Evolutionary conservation across 306 rosid species (phyloP).

Genomic region (Lathyrus oleraceus): DNA sequence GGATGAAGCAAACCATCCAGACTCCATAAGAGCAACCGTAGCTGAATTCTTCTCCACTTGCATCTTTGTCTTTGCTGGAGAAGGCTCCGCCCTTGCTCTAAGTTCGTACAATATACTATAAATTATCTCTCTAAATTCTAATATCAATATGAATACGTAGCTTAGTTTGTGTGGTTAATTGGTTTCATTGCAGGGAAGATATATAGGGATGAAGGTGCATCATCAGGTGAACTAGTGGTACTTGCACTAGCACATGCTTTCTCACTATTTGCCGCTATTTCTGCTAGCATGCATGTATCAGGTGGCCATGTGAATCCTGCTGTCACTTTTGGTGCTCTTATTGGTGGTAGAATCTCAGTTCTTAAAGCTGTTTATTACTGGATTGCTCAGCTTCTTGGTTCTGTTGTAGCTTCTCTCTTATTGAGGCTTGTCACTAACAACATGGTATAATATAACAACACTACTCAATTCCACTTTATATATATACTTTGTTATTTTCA

Average conservation of each 20-base stretch:
- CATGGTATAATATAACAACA: conserved; percentile 43
- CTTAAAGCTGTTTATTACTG: conserved; percentile 66
- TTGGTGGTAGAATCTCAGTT: conserved; percentile 77
- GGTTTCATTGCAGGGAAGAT: conserved; percentile 47
- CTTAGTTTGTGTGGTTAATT: background rate
- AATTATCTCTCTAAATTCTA: no score
- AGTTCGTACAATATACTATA: conserved; percentile 30
- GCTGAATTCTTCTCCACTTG: conserved; percentile 73
- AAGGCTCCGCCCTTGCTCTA: conserved; percentile 79
- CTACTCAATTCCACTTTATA: background rate
- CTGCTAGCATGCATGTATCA: conserved; percentile 63
- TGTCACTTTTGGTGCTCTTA: conserved; percentile 75
- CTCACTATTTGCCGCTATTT: conserved; percentile 58
- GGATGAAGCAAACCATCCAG: conserved; percentile 75
- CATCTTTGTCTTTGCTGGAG: conserved; percentile 80
- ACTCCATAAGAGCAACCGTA: conserved; percentile 74
- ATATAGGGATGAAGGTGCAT: conserved; percentile 44
- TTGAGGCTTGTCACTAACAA: conserved; percentile 67
- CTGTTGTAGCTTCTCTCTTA: conserved; percentile 69
- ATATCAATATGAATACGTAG: no score
- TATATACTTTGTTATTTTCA: background rate
- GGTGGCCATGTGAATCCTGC: conserved; percentile 91
- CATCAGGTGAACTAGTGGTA: conserved; percentile 51
- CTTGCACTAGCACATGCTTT: conserved; percentile 70
- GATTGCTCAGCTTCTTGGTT: conserved; percentile 81